Conservation (phyloP, 257 asterid genomes). For the Capsicum baccatum region DNA sequence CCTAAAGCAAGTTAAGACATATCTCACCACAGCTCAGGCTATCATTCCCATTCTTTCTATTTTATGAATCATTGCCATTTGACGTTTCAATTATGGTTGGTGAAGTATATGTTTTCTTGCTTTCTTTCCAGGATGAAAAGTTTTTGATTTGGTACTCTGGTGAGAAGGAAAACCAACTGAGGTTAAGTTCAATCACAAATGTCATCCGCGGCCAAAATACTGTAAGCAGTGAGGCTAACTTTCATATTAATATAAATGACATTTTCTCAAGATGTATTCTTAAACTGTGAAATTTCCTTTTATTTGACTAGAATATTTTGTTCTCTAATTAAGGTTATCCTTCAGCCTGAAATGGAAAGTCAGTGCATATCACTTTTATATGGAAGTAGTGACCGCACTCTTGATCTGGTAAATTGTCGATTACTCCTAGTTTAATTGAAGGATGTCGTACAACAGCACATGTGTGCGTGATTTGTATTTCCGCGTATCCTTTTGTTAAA, state of each 20-base stretch:
- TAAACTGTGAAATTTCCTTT: neutral
- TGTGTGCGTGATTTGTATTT: neutral
- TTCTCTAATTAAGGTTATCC: conserved; percentile 13
- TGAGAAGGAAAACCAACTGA: conserved; percentile 54
- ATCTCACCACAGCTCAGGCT: neutral
- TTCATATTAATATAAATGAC: neutral
- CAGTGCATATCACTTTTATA: conserved; percentile 53
- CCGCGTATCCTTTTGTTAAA: neutral
- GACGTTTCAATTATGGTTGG: neutral
- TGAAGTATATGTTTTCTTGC: neutral
- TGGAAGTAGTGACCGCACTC: conserved; percentile 48
- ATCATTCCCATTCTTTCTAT: neutral
- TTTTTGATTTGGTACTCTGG: conserved; percentile 57
- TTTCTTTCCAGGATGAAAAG: conserved; percentile 52
- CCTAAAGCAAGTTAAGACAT: conserved; percentile 15
- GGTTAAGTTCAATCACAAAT: conserved; percentile 44
- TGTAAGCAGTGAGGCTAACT: conserved; percentile 40
- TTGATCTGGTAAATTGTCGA: conserved; percentile 47
- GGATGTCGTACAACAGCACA: neutral
- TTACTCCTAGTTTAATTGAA: neutral
- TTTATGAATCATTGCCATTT: neutral
- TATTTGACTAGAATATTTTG: neutral
- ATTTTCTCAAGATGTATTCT: neutral
- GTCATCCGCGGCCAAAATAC: conserved; percentile 47
- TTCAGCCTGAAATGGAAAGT: conserved; percentile 50